Evolutionary conservation across 2,329 filamentous ascomycete species (phyloP), one percentile per base, ranked within the genome.

Genomic region (Aphanoascus verrucosus): DNA sequence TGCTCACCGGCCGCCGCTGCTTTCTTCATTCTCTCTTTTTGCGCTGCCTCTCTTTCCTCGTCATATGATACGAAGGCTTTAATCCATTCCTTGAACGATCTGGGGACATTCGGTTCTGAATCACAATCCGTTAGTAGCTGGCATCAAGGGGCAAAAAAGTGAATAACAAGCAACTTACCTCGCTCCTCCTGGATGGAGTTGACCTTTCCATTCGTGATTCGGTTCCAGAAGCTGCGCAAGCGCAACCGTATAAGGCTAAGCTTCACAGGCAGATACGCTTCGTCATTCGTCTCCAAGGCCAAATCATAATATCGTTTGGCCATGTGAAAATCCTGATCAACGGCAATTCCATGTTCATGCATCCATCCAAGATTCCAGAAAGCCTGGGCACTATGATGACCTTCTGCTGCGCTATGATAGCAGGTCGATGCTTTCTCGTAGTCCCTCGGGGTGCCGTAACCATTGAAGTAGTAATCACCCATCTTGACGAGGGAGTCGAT

Each of bases 361-460:
- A 98, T 97, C 93, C 93, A 98, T 4, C 93, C 94, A 12, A 98
- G 76, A 63, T 98, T 97, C 80, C 89, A 98, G 54, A 96, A 81
- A 12, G 94, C 93, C 70, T 98, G 94, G 1, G 91, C 93, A 61
- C 88, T 94, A 64, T 89, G 85, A 61, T 91, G 83, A 56, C 86
- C 89, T 65, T 98, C 93, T 0, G 90, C 90, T 1, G 93, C 93
- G 3, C 88, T 86, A 51, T 86, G 85, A 63, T 98, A 98, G 72
- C 93, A 98, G 43, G 86, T 83, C 0, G 90, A 89, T 5, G 94
- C 94, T 68, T 95, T 95, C 61, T 90, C 84, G 15, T 86, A 73
- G 59, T 94, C 86, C 0, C 74, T 63, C 6, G 80, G 73, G 0
- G 85, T 80, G 2, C 91, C 91, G 20, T 90, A 79, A 5, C 93